Evolutionary conservation across 495 filamentous ascomycete species (phyloP).

Genomic region (Penicillium subrubescens): DNA sequence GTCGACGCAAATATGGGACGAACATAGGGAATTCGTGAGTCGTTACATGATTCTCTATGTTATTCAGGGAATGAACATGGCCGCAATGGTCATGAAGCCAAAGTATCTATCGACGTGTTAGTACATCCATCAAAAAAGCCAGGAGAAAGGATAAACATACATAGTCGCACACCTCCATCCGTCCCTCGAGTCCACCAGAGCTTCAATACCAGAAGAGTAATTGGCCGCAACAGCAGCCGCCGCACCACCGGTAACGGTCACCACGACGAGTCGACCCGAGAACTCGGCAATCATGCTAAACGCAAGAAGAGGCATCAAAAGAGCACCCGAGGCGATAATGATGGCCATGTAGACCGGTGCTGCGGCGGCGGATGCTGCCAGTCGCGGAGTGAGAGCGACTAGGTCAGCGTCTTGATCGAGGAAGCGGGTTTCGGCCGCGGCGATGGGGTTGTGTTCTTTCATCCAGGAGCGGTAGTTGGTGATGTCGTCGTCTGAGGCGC

Average conservation of each 20-base stretch:
- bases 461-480: slow-evolving; percentile 69
- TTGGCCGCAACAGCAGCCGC: slow-evolving; percentile 41
- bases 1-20: not conserved
- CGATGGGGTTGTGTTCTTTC: slow-evolving; percentile 59
- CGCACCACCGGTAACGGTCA: slow-evolving; percentile 42
- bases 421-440: slow-evolving; percentile 67
- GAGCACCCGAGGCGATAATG: slow-evolving; percentile 54
- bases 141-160: slow-evolving; percentile 26
- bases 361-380: slow-evolving; percentile 19
- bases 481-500: slow-evolving; percentile 60
- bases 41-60: not conserved
- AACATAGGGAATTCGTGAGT: slow-evolving; percentile 17
- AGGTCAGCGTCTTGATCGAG: slow-evolving; percentile 68
- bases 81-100: slow-evolving; percentile 44
- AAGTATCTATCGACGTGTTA: slow-evolving; percentile 39
- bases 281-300: slow-evolving; percentile 56
- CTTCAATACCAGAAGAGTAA: slow-evolving; percentile 40
- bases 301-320: slow-evolving; percentile 61
- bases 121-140: not conserved
- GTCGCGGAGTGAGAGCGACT: slow-evolving; percentile 51
- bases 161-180: slow-evolving; percentile 44
- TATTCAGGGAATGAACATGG: slow-evolving; percentile 42
- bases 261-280: slow-evolving; percentile 55
- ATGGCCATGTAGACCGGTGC: slow-evolving; percentile 48
- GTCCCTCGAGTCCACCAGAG: slow-evolving; percentile 40